These are phyloP conservation scores for Thalassiosira profunda DNA, from an alignment of 108 stramenopile genomes.

Conservation along the genomic window DNA sequence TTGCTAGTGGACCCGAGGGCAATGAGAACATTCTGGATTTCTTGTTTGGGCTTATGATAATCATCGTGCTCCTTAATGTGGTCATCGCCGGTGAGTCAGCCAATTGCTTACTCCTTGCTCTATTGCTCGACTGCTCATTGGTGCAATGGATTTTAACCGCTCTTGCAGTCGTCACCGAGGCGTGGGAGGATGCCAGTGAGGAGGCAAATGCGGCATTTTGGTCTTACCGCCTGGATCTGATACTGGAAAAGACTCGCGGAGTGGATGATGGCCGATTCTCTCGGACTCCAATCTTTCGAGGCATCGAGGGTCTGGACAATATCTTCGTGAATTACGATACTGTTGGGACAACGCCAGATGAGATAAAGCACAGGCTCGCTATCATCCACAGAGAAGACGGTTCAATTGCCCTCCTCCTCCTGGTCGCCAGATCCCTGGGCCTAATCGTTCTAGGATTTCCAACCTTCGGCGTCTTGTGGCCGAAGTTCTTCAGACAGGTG, in stretches of 20 bases:
- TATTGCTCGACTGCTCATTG: too few relatives aligned
- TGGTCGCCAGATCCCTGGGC: not conserved
- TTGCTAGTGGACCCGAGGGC: not conserved
- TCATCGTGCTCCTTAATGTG: not conserved
- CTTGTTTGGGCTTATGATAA: not conserved
- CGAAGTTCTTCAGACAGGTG: conserved; percentile 6
- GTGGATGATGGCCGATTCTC: not conserved
- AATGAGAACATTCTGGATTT: not conserved
- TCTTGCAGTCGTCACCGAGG: conserved; percentile 1
- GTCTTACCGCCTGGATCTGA: conserved; percentile 3
- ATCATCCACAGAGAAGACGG: not conserved
- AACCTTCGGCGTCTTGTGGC: not conserved
- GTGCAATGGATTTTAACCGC: too few relatives aligned
- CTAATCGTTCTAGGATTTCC: not conserved
- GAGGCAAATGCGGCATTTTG: conserved; percentile 4
- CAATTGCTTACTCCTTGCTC: too few relatives aligned
- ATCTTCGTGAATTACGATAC: not conserved
- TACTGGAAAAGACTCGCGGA: conserved; percentile 7
- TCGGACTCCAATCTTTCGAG: too few relatives aligned
- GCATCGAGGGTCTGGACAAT: not conserved
- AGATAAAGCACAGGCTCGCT: not conserved
- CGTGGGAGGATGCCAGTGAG: not conserved
- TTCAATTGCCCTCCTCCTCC: not conserved
- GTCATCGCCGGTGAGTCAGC: too few relatives aligned
- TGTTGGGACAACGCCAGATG: not conserved